These are phyloP conservation scores for Meredithiella fracta DNA, from an alignment of 2,329 filamentous ascomycete genomes.

Conservation along the genomic window DNA sequence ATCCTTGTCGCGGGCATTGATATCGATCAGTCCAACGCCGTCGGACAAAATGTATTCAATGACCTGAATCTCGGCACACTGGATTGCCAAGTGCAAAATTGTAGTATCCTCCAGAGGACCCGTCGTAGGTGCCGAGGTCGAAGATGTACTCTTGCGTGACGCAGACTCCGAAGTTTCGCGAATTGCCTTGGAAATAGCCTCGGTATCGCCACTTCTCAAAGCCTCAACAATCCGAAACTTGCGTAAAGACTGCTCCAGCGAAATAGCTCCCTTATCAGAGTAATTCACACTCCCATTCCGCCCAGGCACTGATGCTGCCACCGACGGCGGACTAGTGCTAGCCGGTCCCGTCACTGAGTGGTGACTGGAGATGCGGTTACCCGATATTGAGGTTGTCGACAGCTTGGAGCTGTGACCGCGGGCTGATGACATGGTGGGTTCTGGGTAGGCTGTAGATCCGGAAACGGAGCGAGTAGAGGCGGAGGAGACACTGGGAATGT, in stretches of 20 bases:
- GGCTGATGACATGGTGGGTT: conserved; percentile 14
- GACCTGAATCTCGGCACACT: conserved; percentile 83
- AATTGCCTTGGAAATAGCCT: conserved; percentile 74
- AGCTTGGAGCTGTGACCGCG: conserved; percentile 32
- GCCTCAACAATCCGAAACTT: conserved; percentile 93
- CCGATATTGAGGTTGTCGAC: conserved; percentile 26
- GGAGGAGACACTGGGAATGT: conserved; percentile 5
- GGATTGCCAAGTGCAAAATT: conserved; percentile 81
- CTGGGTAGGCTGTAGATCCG: conserved; percentile 1
- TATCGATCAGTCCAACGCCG: conserved; percentile 49
- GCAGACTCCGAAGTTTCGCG: conserved; percentile 43
- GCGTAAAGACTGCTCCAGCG: conserved; percentile 82
- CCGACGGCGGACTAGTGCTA: conserved; percentile 21
- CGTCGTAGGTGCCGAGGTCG: conserved; percentile 28
- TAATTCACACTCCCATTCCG: conserved; percentile 15
- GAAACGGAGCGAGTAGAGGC: background rate
- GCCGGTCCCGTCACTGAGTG: conserved; percentile 20
- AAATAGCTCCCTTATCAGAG: conserved; percentile 29
- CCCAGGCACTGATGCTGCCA: conserved; percentile 17
- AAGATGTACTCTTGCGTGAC: conserved; percentile 40
- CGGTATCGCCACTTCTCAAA: conserved; percentile 75
- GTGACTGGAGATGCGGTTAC: conserved; percentile 27
- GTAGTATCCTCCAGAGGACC: conserved; percentile 60
- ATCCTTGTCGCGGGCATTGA: conserved; percentile 60
- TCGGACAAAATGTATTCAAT: conserved; percentile 88